phyloP scores from a whole-genome alignment of 2,329 filamentous ascomycete genomes.

The Aspergillus niger region DNA sequence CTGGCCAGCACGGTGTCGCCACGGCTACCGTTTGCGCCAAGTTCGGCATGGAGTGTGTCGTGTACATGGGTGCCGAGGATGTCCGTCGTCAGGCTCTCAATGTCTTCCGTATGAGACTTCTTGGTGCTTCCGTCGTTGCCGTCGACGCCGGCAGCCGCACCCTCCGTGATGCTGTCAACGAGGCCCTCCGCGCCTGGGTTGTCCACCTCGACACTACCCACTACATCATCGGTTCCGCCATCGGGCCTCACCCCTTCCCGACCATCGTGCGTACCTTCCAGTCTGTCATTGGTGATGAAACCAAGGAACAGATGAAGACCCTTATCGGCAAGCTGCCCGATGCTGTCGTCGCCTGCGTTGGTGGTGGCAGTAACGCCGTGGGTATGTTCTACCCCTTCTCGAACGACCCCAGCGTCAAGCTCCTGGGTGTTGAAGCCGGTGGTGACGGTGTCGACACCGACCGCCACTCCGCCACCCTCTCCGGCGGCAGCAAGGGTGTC shows the following conservation, averaged over 20 bases:
- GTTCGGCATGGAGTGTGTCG: constrained; percentile 96
- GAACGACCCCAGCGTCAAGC: constrained; percentile 78
- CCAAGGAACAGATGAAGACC: constrained; percentile 84
- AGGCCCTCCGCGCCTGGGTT: constrained; percentile 92
- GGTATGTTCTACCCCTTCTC: constrained; percentile 99
- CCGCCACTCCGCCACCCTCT: constrained; percentile 84
- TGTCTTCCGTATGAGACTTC: constrained; percentile 96
- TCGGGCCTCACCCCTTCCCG: constrained; percentile 96
- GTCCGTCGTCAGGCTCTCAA: constrained; percentile 94
- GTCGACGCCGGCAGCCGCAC: constrained; percentile 88
- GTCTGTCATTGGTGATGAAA: constrained; percentile 92
- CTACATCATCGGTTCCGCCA: constrained; percentile 97
- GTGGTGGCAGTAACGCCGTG: constrained; percentile 89
- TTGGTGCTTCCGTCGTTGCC: constrained; percentile 88
- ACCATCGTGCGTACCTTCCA: constrained; percentile 98
- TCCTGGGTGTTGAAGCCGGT: constrained; percentile 91
- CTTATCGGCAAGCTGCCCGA: constrained; percentile 88
- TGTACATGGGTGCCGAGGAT: constrained; percentile 98
- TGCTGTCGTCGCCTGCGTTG: constrained; percentile 93
- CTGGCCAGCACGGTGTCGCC: constrained; percentile 95
- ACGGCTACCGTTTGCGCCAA: constrained; percentile 97
- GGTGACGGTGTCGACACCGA: constrained; percentile 87
- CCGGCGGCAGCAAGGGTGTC: constrained; percentile 84
- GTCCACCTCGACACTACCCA: constrained; percentile 90
- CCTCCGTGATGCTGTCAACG: constrained; percentile 87